A percentile compares a stretch with the other conserved stretches of the same genome.
Evolutionary conservation across 2,329 filamentous ascomycete genomes (phyloP).

Genomic region (Exophiala viscosa): DNA sequence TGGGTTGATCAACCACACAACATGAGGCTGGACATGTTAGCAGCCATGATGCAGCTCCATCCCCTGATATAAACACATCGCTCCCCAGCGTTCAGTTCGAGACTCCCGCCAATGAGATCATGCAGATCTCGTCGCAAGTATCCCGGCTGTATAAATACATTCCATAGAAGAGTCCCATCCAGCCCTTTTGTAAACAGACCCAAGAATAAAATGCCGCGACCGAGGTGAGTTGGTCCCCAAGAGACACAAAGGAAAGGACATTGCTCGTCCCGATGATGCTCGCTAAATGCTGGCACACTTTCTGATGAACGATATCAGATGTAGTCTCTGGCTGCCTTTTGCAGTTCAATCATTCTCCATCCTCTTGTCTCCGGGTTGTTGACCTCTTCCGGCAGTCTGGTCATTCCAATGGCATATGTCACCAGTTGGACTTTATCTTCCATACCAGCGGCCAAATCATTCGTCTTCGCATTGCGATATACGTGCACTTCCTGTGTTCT

Average conservation of each 20-base stretch:
- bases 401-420: constrained; percentile 96
- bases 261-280: constrained; percentile 6
- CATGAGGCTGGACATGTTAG: constrained; percentile 28
- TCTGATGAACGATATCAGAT: constrained; percentile 49
- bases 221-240: constrained; percentile 7
- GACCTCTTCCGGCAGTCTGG: constrained; percentile 88
- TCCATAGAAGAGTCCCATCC: no score
- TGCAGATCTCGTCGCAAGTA: no score
- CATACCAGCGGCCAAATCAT: constrained; percentile 90
- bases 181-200: not conserved
- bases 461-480: constrained; percentile 86
- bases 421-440: constrained; percentile 98
- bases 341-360: constrained; percentile 96
- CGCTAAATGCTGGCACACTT: constrained; percentile 20
- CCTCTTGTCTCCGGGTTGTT: constrained; percentile 95
- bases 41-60: constrained; percentile 17
- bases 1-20: not conserved
- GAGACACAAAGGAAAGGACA: not conserved
- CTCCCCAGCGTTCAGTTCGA: not conserved
- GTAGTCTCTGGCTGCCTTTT: constrained; percentile 95
- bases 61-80: not conserved
- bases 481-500: constrained; percentile 97
- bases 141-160: no score
- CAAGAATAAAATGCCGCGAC: not conserved
- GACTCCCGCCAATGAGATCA: no score